phyloP scores from a whole-genome alignment of 169 alveolate species.

The Eimeria maxima region DNA sequence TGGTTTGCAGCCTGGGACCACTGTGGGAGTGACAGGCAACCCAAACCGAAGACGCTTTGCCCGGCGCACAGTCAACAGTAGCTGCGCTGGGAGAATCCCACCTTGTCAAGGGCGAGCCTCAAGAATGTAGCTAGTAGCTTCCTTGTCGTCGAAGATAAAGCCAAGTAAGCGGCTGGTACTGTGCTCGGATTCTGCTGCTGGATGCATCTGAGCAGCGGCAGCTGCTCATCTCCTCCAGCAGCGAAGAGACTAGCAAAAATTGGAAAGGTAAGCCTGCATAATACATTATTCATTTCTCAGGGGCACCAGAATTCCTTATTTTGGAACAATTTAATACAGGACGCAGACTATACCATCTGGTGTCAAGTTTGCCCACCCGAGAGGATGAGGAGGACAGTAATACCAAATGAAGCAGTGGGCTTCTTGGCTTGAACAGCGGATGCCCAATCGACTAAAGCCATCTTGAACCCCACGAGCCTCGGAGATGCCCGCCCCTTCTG shows the following conservation, averaged over 20 bases:
- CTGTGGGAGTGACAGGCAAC: not conserved
- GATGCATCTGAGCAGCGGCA: conserved; percentile 67
- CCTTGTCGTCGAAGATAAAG: conserved; percentile 63
- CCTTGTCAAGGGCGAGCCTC: conserved; percentile 72
- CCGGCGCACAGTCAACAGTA: not conserved
- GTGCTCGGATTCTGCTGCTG: conserved; percentile 70
- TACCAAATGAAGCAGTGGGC: conserved; percentile 75
- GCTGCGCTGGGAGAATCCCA: not conserved
- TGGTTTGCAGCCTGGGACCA: not conserved
- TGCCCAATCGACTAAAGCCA: conserved; percentile 59
- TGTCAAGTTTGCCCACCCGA: conserved; percentile 8
- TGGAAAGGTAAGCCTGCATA: conserved; percentile 62
- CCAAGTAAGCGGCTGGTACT: conserved; percentile 76
- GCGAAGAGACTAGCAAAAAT: conserved; percentile 68
- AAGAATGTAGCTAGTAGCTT: conserved; percentile 59
- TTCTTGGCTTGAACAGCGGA: conserved; percentile 68
- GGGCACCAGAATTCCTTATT: not conserved
- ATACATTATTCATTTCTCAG: not conserved
- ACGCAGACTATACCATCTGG: not conserved
- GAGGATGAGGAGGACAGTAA: conserved; percentile 68
- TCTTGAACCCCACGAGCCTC: conserved; percentile 69
- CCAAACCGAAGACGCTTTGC: not conserved
- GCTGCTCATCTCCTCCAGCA: conserved; percentile 71
- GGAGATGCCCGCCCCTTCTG: conserved; percentile 68
- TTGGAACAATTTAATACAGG: not conserved